Percentiles rank a stretch among this genome's conserved stretches.
phyloP scores from a whole-genome alignment of 106 monocot species.

The Dendrobium officinale region DNA sequence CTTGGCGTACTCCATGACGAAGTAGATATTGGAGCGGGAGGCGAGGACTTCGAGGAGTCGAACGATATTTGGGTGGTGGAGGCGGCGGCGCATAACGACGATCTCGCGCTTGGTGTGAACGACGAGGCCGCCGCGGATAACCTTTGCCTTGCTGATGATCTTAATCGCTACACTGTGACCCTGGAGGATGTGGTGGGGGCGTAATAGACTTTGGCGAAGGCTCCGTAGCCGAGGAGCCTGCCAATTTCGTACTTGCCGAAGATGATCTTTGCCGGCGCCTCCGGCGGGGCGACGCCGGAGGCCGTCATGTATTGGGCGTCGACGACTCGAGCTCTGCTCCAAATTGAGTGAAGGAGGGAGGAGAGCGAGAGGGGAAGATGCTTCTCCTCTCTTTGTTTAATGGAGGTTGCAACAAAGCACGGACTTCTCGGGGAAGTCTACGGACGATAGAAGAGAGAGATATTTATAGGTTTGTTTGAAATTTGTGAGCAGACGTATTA shows the following conservation, averaged over 20 bases:
- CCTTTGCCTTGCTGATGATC: slow-evolving; percentile 22
- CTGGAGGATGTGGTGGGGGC: slow-evolving; percentile 32
- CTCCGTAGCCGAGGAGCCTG: slow-evolving; percentile 52
- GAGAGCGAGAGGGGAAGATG: background rate
- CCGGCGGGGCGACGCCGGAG: slow-evolving; percentile 3
- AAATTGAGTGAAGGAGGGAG: background rate
- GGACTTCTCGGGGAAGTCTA: background rate
- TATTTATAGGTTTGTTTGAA: too few species aligned
- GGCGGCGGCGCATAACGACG: slow-evolving; percentile 26
- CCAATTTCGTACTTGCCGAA: slow-evolving; percentile 67
- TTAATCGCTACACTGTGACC: slow-evolving; percentile 44
- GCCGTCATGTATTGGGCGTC: background rate
- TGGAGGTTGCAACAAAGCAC: background rate
- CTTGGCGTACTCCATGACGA: slow-evolving; percentile 32
- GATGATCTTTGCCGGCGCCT: slow-evolving; percentile 14
- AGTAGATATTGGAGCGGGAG: slow-evolving; percentile 33
- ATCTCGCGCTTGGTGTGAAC: slow-evolving; percentile 28
- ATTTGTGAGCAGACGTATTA: too few species aligned
- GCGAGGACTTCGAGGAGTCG: slow-evolving; percentile 39
- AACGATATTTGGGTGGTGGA: slow-evolving; percentile 35
- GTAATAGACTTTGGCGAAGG: slow-evolving; percentile 75
- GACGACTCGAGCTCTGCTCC: background rate
- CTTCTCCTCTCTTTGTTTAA: background rate
- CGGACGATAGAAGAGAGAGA: background rate
- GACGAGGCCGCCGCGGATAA: slow-evolving; percentile 11